Evolutionary conservation across 2,329 filamentous ascomycete species (phyloP).

Genomic region (Colletotrichum theobromicola): DNA sequence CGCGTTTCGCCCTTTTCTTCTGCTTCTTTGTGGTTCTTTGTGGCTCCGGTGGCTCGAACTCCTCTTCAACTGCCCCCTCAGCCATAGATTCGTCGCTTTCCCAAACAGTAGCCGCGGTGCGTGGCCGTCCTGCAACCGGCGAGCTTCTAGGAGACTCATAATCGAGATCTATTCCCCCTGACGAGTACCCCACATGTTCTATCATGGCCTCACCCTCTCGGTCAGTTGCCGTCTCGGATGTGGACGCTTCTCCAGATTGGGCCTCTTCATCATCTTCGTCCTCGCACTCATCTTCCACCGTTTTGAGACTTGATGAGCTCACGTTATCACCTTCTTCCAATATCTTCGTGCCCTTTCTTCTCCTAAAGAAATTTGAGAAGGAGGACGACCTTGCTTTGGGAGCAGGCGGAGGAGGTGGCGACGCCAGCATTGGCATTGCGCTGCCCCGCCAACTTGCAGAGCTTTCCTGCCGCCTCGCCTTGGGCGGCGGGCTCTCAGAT

Average conservation of each 20-base stretch:
- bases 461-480: no score
- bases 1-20: no score
- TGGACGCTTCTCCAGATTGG: accelerated
- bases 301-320: not conserved
- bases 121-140: not conserved
- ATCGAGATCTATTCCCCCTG: not conserved
- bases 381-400: not conserved
- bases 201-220: not conserved
- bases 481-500: no score
- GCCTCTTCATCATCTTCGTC: not conserved
- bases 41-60: no score
- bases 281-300: not conserved
- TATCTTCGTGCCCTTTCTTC: not conserved
- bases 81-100: not conserved
- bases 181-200: not conserved
- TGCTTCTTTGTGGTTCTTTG: no score
- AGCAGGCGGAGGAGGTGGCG: not conserved
- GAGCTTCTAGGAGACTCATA: not conserved
- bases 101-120: not conserved
- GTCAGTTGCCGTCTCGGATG: not conserved
- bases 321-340: not conserved
- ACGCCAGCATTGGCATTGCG: not conserved
- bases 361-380: not conserved
- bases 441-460: no score
- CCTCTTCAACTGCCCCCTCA: not conserved